Base-by-base conservation (phyloP, 2,329 filamentous ascomycete genomes). In the Pezicula neosporulosa region DNA sequence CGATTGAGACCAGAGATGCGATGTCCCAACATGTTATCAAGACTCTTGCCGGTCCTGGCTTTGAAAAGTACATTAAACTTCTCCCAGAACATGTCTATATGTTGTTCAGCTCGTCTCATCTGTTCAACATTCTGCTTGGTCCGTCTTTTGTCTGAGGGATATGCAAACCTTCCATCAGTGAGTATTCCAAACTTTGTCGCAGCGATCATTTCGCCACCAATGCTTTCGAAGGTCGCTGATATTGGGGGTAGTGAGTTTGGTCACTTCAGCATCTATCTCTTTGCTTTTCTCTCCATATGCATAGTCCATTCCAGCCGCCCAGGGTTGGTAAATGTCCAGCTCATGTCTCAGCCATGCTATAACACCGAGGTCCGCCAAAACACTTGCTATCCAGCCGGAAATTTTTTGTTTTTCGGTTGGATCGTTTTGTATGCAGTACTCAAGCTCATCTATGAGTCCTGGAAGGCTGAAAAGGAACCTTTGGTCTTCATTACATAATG, bases 21-120 rank as follows among this genome's bases (percentile, higher is more conserved):
- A 27, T 52, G 35, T 27, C 48, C 12, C 5, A 60, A 30, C 7
- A 16, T n/a, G 19, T 56, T 18, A 27, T 57, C 39, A 10, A 62
- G 45, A 16, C 53, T 50, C 37, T 52, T 48, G 55, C 54, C 42
- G 50, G 28, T 49, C 48, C 50, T 48, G 15, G 9, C n/a, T 27
- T 18, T 13, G 18, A 41, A 53, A 16, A 30, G 9, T 27, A 16
- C 18, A 19, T 76, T 72, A 27, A 72, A 50, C 0, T 49, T 59
- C 2, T 47, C 51, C 77, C 77, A 81, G 51, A 80, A 75, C 0
- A 44, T 50, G 56, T 81, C 77, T 4, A 83, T 66, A 24, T 71
- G 67, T 0, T 39, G 24, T 62, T 84, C 79, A 0, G 79, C 77
- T 2, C 43, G 55, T 9, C 72, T 69, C 62, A 82, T 68, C 0